phyloP scores from a whole-genome alignment of 345 rosid genomes.

The Carallia brachiata region DNA sequence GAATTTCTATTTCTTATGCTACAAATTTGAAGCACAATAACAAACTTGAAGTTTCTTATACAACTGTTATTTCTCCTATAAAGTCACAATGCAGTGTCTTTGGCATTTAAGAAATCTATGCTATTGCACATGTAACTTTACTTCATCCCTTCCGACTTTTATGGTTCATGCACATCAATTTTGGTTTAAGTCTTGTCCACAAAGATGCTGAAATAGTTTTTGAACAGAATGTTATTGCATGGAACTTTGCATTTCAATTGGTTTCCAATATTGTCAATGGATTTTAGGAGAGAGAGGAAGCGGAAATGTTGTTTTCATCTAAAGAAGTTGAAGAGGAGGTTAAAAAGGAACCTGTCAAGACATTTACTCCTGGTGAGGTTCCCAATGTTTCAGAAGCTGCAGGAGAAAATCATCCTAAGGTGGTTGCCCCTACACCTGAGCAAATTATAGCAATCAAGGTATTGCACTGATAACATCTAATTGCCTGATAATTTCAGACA shows the following conservation, averaged over 20 bases:
- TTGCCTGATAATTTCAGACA: not conserved
- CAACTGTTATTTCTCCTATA: too few species aligned
- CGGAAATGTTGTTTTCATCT: constrained; percentile 72
- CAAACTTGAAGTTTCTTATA: not conserved
- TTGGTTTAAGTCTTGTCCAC: not conserved
- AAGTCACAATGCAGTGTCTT: too few species aligned
- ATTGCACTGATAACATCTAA: constrained; percentile 12
- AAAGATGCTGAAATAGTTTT: not conserved
- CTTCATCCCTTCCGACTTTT: not conserved
- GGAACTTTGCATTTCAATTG: not conserved
- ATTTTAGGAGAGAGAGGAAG: constrained; percentile 94
- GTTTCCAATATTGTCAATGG: constrained; percentile 9
- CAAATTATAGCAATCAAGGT: constrained; percentile 97
- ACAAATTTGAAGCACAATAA: not conserved
- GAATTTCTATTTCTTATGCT: too few species aligned
- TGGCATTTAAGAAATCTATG: too few species aligned
- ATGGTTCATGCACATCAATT: not conserved
- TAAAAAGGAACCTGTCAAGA: constrained; percentile 60
- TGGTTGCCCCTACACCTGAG: constrained; percentile 91
- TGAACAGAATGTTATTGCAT: not conserved
- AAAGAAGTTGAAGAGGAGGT: constrained; percentile 89
- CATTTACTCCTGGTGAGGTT: constrained; percentile 54
- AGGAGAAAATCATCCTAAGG: constrained; percentile 57
- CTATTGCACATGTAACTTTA: not conserved
- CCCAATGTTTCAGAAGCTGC: constrained; percentile 48